Conservation (phyloP, 129 eudicot genomes). For the Artemisia annua region DNA sequence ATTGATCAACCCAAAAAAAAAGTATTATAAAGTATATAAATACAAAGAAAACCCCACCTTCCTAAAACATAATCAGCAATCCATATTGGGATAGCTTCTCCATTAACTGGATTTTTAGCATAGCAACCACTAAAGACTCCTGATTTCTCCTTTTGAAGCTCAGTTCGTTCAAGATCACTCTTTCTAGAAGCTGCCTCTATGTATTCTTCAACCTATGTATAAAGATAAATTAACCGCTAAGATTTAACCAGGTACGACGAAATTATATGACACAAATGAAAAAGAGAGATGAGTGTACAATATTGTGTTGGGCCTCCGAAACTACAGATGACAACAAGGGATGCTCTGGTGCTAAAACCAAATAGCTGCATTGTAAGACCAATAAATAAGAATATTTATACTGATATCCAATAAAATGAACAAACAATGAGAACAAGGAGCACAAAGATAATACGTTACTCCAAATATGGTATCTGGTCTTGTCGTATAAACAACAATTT, state of each 20-base stretch:
- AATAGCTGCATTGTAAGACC: slow-evolving; percentile 53
- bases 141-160: slow-evolving; percentile 92
- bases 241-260: neutral
- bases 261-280: slow-evolving; percentile 8
- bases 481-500: slow-evolving; percentile 82
- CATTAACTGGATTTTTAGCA: slow-evolving; percentile 88
- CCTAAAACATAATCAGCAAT: slow-evolving; percentile 96
- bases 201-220: slow-evolving; percentile 79
- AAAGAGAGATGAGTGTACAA: slow-evolving; percentile 39
- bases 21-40: neutral
- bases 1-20: neutral
- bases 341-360: slow-evolving; percentile 98
- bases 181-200: slow-evolving; percentile 78
- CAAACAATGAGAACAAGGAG: slow-evolving; percentile 20
- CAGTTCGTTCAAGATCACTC: slow-evolving; percentile 96
- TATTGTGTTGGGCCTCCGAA: slow-evolving; percentile 56
- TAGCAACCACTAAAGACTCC: slow-evolving; percentile 92
- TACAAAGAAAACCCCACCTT: slow-evolving; percentile 47
- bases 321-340: slow-evolving; percentile 62
- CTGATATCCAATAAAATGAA: neutral
- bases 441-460: slow-evolving; percentile 68
- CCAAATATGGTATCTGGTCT: slow-evolving; percentile 97
- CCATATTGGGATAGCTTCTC: slow-evolving; percentile 86
- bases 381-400: slow-evolving; percentile 21
- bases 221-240: slow-evolving; percentile 13